Evolutionary conservation across 2,329 filamentous ascomycete genomes (phyloP).

Genomic region (Xylariaceae sp.): DNA sequence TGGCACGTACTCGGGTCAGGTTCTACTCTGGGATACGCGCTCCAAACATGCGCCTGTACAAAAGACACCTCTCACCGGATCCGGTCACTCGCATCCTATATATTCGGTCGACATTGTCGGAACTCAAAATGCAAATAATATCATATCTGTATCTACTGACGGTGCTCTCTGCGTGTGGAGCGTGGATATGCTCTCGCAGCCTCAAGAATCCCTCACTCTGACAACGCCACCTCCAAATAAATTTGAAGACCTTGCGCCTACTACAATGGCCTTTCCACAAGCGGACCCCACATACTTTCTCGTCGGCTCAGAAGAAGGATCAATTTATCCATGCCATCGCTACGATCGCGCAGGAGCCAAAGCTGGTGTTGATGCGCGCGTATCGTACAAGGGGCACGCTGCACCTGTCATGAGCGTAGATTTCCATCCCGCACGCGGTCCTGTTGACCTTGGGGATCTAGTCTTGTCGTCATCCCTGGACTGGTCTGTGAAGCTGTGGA

Average conservation of each 20-base stretch:
- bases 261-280: slow-evolving; percentile 89
- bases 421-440: slow-evolving; percentile 89
- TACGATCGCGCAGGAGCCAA: slow-evolving; percentile 98
- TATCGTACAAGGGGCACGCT: slow-evolving; percentile 85
- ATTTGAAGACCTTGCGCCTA: slow-evolving; percentile 92
- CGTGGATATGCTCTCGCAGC: slow-evolving; percentile 95
- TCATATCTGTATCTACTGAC: slow-evolving; percentile 94
- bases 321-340: slow-evolving; percentile 92
- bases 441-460: slow-evolving; percentile 89
- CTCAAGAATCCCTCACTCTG: slow-evolving; percentile 88
- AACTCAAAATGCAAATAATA: slow-evolving; percentile 98
- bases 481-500: slow-evolving; percentile 98
- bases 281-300: slow-evolving; percentile 97
- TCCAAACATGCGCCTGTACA: slow-evolving; percentile 86
- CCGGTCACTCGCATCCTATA: slow-evolving; percentile 92
- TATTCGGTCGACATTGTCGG: slow-evolving; percentile 95
- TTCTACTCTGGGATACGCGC: slow-evolving; percentile 94
- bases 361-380: slow-evolving; percentile 84
- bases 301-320: slow-evolving; percentile 92
- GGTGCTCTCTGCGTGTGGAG: slow-evolving; percentile 97
- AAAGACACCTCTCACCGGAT: slow-evolving; percentile 91
- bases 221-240: slow-evolving; percentile 80
- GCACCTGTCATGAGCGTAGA: slow-evolving; percentile 94
- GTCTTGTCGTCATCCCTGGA: slow-evolving; percentile 90
- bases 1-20: slow-evolving; percentile 93